These are phyloP conservation scores for Populus hybrid DNA, from an alignment of 441 rosid genomes.

Conservation along the genomic window DNA sequence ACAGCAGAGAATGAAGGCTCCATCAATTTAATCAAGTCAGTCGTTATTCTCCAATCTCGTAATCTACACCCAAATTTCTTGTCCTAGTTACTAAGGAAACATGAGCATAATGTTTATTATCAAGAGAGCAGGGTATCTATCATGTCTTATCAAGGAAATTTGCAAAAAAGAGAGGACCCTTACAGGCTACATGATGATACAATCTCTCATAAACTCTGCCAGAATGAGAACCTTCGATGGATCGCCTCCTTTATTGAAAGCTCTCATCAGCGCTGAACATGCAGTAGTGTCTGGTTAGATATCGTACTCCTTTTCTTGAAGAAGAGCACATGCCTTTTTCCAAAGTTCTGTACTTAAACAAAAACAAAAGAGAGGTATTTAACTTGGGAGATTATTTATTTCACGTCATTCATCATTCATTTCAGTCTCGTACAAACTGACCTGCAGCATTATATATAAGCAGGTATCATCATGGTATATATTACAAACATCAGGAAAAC, in stretches of 20 bases:
- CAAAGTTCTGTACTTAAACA: conserved; percentile 48
- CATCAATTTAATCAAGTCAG: conserved; percentile 53
- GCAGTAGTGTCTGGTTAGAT: conserved; percentile 69
- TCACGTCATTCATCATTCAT: neutral
- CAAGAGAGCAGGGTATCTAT: neutral
- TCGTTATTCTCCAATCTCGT: conserved; percentile 67
- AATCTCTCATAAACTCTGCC: conserved; percentile 66
- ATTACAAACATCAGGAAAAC: conserved; percentile 71
- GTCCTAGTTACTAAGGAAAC: conserved; percentile 9
- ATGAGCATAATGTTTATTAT: neutral
- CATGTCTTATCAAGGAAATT: neutral
- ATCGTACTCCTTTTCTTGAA: conserved; percentile 53
- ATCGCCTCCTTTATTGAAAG: conserved; percentile 75
- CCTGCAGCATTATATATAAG: conserved; percentile 72
- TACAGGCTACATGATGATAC: conserved; percentile 87
- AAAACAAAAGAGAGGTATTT: conserved; percentile 17
- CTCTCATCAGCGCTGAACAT: conserved; percentile 80
- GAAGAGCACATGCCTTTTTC: conserved; percentile 61
- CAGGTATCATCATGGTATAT: conserved; percentile 79
- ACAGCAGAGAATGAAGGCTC: conserved; percentile 55
- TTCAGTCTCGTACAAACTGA: conserved; percentile 21
- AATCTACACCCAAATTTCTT: conserved; percentile 41
- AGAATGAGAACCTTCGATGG: conserved; percentile 69
- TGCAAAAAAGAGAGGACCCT: conserved; percentile 22
- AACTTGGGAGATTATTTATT: conserved; percentile 19